Conservation (phyloP, 805 yeast species). For the Nakazawaea ishiwadae region DNA sequence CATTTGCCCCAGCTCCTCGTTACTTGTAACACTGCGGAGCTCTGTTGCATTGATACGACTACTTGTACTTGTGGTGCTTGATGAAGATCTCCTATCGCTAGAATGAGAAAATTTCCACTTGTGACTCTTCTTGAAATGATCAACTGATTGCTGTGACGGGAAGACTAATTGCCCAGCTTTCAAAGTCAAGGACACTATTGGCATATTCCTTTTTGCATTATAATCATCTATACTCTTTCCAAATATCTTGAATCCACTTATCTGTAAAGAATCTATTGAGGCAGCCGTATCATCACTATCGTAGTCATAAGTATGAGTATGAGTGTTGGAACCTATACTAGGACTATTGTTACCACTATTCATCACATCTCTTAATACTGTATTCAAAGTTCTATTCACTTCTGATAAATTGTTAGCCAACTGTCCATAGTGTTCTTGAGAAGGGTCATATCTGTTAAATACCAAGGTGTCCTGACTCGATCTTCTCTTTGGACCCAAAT, state of each 20-base stretch:
- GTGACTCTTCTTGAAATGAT: conserved; percentile 10
- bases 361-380: conserved; percentile 10
- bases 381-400: conserved; percentile 8
- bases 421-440: conserved; percentile 13
- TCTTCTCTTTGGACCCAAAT: conserved; percentile 10
- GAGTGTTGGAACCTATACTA: not conserved
- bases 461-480: conserved; percentile 12
- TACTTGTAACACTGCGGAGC: not conserved
- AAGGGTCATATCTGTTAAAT: conserved; percentile 8
- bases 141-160: conserved; percentile 13
- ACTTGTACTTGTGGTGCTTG: not conserved
- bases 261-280: conserved; percentile 7
- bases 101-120: conserved; percentile 8
- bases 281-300: conserved; percentile 13
- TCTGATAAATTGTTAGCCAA: conserved; percentile 6
- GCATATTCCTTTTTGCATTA: conserved; percentile 13
- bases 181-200: conserved; percentile 12
- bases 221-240: conserved; percentile 11
- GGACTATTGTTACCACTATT: not conserved
- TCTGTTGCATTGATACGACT: not conserved
- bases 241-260: conserved; percentile 6
- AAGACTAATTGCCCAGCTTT: conserved; percentile 14
- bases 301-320: not conserved
- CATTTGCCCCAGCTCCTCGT: not conserved
- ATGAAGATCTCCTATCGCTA: conserved; percentile 1